Evolutionary conservation across 1,139 yeast genomes (phyloP).

Genomic region (Kodamaea sp.): DNA sequence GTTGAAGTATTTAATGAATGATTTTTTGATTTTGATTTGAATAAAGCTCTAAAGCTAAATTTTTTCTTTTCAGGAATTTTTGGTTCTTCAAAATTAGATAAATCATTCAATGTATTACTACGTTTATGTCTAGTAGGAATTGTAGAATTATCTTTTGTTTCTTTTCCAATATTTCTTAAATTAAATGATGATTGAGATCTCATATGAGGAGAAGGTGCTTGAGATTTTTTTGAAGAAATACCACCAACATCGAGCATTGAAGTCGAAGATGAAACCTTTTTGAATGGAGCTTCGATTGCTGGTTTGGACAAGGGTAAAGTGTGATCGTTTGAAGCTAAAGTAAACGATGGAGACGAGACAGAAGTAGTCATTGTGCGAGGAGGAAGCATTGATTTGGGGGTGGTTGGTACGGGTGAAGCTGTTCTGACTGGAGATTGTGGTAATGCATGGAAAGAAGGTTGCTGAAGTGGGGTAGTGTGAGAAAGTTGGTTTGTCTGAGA

Average conservation of each 20-base stretch:
- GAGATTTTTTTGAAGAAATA: background rate
- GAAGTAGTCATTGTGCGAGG: constrained; percentile 2
- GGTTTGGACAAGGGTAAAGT: constrained; percentile 10
- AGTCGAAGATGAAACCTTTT: constrained; percentile 1
- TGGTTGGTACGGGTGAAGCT: background rate
- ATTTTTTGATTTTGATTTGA: constrained; percentile 33
- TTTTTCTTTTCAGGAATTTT: constrained; percentile 25
- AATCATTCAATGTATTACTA: constrained; percentile 24
- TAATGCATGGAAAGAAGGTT: too few relatives aligned
- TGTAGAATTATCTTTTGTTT: constrained; percentile 2
- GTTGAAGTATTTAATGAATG: constrained; percentile 20
- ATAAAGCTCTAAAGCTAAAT: constrained; percentile 40
- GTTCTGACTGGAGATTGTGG: too few relatives aligned
- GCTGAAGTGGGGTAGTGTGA: too few relatives aligned
- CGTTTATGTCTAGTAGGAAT: constrained; percentile 20
- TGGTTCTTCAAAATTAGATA: constrained; percentile 12
- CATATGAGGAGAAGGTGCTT: constrained; percentile 21
- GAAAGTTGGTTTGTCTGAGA: too few relatives aligned
- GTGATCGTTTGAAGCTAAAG: constrained; percentile 3
- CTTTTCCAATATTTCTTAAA: constrained; percentile 10
- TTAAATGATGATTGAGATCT: constrained; percentile 32
- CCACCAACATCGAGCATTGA: background rate
- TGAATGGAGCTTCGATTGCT: constrained; percentile 5
- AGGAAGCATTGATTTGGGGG: constrained; percentile 1
- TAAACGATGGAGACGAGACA: constrained; percentile 12